phyloP scores from a whole-genome alignment of 106 monocot species.

The Dioscorea zingiberensis region DNA sequence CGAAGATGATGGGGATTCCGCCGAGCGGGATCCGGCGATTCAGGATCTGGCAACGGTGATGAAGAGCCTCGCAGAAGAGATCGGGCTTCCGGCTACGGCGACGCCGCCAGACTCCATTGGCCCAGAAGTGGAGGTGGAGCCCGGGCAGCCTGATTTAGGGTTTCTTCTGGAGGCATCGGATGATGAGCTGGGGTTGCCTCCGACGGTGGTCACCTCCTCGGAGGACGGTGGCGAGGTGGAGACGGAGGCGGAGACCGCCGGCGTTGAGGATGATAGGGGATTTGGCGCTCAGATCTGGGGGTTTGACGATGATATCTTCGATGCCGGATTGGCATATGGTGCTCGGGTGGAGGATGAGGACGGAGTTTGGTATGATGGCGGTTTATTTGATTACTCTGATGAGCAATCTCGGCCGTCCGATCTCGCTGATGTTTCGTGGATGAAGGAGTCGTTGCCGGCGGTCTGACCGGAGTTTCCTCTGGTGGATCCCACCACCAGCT shows the following conservation, averaged over 20 bases:
- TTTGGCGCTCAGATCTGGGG: slow-evolving; percentile 19
- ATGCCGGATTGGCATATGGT: slow-evolving; percentile 51
- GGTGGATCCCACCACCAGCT: not conserved
- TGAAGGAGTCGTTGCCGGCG: slow-evolving; percentile 52
- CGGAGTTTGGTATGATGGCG: slow-evolving; percentile 18
- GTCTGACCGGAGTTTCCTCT: slow-evolving; percentile 25
- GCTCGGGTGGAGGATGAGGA: slow-evolving; percentile 37
- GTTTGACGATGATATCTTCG: slow-evolving; percentile 16
- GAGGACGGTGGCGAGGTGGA: slow-evolving; percentile 8
- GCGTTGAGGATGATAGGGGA: not conserved
- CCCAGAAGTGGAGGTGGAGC: not conserved
- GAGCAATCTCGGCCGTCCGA: slow-evolving; percentile 25
- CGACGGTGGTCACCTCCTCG: slow-evolving; percentile 18
- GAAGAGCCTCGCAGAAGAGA: slow-evolving; percentile 11
- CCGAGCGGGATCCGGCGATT: not conserved
- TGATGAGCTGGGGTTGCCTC: slow-evolving; percentile 85
- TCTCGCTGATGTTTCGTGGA: slow-evolving; percentile 30
- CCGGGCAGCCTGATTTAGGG: slow-evolving; percentile 40
- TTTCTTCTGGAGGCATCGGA: slow-evolving; percentile 80
- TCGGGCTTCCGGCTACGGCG: not conserved
- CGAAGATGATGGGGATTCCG: not conserved
- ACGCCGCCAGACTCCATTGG: not conserved
- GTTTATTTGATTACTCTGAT: slow-evolving; percentile 31
- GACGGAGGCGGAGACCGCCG: not conserved
- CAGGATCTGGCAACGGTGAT: slow-evolving; percentile 6